Base-by-base conservation (phyloP, 2,329 filamentous ascomycete genomes). In the Curvularia spicifera region DNA sequence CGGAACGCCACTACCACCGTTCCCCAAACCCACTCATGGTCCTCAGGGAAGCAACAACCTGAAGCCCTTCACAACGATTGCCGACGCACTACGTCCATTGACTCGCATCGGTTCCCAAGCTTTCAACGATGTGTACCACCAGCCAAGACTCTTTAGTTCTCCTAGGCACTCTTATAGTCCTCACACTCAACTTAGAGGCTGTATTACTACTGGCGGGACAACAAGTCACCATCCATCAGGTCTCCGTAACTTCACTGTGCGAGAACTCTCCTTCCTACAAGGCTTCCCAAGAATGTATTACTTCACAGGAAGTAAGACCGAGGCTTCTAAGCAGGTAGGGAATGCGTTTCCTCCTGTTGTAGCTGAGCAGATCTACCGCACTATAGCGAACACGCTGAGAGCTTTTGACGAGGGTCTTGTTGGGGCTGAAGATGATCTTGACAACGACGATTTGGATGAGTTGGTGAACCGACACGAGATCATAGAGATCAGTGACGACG, bases 401-500 rank as follows among this genome's bases (percentile, higher is more conserved):
- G 73, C 72, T 0, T 75, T 66, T 12, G 68, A 74, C 13, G 8
- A 67, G 2, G 70, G 70, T 0, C 28, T 69, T 3, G 69, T 75
- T 18, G 50, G 45, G 15, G 60, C 66, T 0, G 70, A 73, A 24
- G 70, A 74, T 2, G 60, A 70, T 0, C 43, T 73, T 0, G 12
- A 45, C 4, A 0, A 65, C 74, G 22, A 24, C 22, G 22, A 24
- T 40, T 55, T 74, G 0, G 40, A 67, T 8, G 1, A 6, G 0
- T n/a, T 51, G 26, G n/a, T 31, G 7, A 3, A 4, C 43, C 26
- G 26, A 28, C 26, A 28, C 26, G 24, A 29, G 37, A 42, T 7
- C 5, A 31, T 22, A 51, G 12, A 8, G 5, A 15, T 8, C 15
- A 13, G 20, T 28, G 26, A 28, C n/a, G 29, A 37, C 6, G 42